phyloP scores from a whole-genome alignment of 2,329 filamentous ascomycete species.

The Chalaropsis thielavioides region DNA sequence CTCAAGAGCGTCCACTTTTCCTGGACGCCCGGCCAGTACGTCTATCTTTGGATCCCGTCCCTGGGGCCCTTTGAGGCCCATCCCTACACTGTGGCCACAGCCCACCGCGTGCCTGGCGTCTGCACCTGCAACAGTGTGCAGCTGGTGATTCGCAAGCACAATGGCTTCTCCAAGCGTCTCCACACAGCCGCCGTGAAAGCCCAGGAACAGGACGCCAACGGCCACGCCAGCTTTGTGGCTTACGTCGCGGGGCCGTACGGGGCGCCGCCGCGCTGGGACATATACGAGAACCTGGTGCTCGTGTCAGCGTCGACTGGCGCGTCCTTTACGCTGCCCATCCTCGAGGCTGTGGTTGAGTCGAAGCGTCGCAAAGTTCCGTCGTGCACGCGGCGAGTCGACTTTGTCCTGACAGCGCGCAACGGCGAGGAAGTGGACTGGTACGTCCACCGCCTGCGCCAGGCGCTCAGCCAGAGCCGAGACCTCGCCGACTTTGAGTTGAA shows the following conservation, averaged over 20 bases:
- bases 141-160: conserved; percentile 41
- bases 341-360: conserved; percentile 38
- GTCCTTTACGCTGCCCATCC: conserved; percentile 45
- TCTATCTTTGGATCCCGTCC: conserved; percentile 46
- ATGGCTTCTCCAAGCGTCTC: conserved; percentile 42
- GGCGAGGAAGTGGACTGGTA: conserved; percentile 43
- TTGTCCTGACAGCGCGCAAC: conserved; percentile 37
- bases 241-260: conserved; percentile 45
- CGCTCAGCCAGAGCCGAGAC: conserved; percentile 30
- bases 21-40: conserved; percentile 45
- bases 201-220: conserved; percentile 22
- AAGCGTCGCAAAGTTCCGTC: conserved; percentile 23
- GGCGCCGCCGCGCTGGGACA: conserved; percentile 39
- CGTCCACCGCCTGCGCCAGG: conserved; percentile 33
- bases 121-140: conserved; percentile 47
- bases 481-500: conserved; percentile 31
- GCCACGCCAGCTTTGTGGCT: conserved; percentile 25
- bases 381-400: conserved; percentile 39
- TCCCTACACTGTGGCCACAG: conserved; percentile 47
- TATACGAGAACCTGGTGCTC: conserved; percentile 44
- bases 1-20: conserved; percentile 45
- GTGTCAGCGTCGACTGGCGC: conserved; percentile 50
- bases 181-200: conserved; percentile 32
- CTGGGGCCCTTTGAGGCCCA: conserved; percentile 42
- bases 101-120: conserved; percentile 35